These are phyloP conservation scores for Acacia melanoxylon DNA, from an alignment of 306 rosid genomes.

Conservation along the genomic window DNA sequence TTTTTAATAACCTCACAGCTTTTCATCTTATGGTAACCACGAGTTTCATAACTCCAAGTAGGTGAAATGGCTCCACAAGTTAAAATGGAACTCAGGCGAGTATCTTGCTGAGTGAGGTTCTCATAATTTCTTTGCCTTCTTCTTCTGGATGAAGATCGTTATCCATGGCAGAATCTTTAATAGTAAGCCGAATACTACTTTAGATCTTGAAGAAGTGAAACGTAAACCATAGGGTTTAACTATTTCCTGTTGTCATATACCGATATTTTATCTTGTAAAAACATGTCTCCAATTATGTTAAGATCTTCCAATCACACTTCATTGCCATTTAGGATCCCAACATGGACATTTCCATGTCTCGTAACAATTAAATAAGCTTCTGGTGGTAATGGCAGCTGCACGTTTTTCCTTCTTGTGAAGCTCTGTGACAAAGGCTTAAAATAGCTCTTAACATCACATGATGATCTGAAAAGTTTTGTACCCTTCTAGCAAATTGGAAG, in stretches of 20 bases:
- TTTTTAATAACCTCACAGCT: too few species aligned
- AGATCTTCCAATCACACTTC: constrained; percentile 48
- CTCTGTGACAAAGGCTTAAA: constrained; percentile 60
- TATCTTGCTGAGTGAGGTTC: too few species aligned
- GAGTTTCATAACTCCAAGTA: too few species aligned
- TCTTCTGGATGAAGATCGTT: too few species aligned
- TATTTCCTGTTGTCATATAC: constrained; percentile 71
- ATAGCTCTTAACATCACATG: constrained; percentile 43
- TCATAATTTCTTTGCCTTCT: too few species aligned
- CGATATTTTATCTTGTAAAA: constrained; percentile 59
- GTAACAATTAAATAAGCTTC: constrained; percentile 65
- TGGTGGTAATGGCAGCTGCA: constrained; percentile 51
- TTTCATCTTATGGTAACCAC: too few species aligned
- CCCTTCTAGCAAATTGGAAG: constrained; percentile 86
- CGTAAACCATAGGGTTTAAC: too few species aligned
- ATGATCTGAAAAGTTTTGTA: constrained; percentile 52
- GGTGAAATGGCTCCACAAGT: too few species aligned
- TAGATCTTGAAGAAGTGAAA: too few species aligned
- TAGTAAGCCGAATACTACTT: too few species aligned
- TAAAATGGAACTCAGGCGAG: too few species aligned
- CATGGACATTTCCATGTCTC: constrained; percentile 55
- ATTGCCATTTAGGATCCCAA: constrained; percentile 68
- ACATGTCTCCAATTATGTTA: constrained; percentile 74
- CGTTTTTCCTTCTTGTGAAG: constrained; percentile 45
- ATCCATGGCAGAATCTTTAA: too few species aligned